These are phyloP conservation scores for Diaporthe velutina DNA, from an alignment of 2,329 filamentous ascomycete species.

Conservation along the genomic window DNA sequence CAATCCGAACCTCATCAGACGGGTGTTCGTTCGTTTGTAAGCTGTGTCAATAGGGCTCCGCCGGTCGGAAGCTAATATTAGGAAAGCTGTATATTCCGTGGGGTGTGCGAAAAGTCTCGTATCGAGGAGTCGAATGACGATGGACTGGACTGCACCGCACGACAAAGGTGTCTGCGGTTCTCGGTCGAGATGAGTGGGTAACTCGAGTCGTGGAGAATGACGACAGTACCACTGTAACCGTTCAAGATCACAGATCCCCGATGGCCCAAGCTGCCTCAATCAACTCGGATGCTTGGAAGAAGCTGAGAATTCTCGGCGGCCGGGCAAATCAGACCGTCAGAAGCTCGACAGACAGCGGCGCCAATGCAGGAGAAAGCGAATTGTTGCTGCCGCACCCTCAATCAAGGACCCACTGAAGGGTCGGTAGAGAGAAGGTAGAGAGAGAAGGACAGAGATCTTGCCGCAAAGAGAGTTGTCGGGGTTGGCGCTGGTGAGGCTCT, in stretches of 20 bases:
- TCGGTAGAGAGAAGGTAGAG: not conserved
- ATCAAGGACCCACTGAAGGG: conserved; percentile 32
- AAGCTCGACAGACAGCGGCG: conserved; percentile 33
- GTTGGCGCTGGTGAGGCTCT: conserved; percentile 4
- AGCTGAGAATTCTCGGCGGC: conserved; percentile 14
- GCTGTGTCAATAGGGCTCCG: conserved; percentile 30
- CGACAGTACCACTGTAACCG: conserved; percentile 16
- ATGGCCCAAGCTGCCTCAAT: conserved; percentile 22
- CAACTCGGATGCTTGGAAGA: conserved; percentile 14
- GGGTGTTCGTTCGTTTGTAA: conserved; percentile 34
- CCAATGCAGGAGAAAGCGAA: conserved; percentile 22
- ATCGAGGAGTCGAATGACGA: conserved; percentile 21
- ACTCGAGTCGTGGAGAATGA: conserved; percentile 32
- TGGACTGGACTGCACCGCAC: conserved; percentile 22
- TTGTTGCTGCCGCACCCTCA: conserved; percentile 31
- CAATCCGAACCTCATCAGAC: conserved; percentile 60
- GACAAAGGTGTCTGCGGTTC: conserved; percentile 26
- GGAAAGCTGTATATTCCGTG: conserved; percentile 36
- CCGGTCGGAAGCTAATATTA: conserved; percentile 35
- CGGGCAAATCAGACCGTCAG: conserved; percentile 17
- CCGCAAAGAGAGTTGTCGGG: conserved; percentile 23
- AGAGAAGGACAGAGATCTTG: not conserved
- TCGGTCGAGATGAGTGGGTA: conserved; percentile 17
- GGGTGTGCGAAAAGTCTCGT: conserved; percentile 36
- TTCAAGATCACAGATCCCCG: conserved; percentile 20